Evolutionary conservation across 1,284 basidiomycete genomes (phyloP), one percentile per base, ranked within the genome.

Genomic region (Austropuccinia psidii): DNA sequence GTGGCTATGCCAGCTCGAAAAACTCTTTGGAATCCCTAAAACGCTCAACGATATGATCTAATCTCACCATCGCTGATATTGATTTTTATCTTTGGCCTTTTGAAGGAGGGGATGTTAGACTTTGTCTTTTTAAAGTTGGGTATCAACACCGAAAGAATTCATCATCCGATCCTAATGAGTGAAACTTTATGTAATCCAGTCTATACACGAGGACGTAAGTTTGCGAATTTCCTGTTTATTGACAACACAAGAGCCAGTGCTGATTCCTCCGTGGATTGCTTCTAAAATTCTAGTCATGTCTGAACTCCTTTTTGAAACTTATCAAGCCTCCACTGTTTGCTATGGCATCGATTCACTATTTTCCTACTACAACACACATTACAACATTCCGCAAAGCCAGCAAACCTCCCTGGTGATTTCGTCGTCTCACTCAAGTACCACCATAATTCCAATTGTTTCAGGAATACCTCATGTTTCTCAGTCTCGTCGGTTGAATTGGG

Each of bases 221-320:
- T 21, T 19, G 7, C 11, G n/a, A 11, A 15, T 8, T 64, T 52
- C 49, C n/a, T 21, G 31, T n/a, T 47, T 45, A 27, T 61, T 39
- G 7, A 43, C 13, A 11, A n/a, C n/a, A 17, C 6, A 47, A 29
- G 0, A 19, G 21, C 37, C 39, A 5, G 27, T 64, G 2, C 29
- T 17, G 29, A 8, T 60, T n/a, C 29, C 57, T 37, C 5, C n/a
- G 19, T 60, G 31, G 13, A 37, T 37, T 72, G 39, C 43, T 41
- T 33, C 6, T 31, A 45, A 70, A 31, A 58, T 54, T 39, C 43
- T 78, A 90, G 90, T 96, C 75, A 96, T 93, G 31, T 94, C 93
- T 0, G 96, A 99, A 80, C 86, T 99, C 29, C 86, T 98, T 81
- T 99, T 99, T 79, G 96, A 99, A 83, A 87, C 89, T 58, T 99